phyloP scores from a whole-genome alignment of 768 basidiomycete species.

The Tricholoma furcatifolium region DNA sequence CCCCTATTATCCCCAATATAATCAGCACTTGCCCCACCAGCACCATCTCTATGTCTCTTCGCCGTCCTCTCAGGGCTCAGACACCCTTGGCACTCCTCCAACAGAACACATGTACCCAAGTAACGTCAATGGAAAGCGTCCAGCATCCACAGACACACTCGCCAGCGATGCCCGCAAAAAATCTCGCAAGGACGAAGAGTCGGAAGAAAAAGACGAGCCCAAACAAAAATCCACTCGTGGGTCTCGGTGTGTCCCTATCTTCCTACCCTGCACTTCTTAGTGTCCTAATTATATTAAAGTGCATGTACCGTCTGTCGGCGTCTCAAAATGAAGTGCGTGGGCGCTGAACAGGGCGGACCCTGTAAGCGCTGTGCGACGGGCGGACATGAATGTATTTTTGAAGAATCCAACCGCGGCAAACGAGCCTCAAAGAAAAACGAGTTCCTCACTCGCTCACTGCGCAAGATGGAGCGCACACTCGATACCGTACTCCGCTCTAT shows the following conservation, averaged over 20 bases:
- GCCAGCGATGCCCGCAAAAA: constrained; percentile 57
- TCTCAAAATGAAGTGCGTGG: constrained; percentile 92
- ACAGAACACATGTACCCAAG: constrained; percentile 57
- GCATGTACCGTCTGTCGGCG: constrained; percentile 92
- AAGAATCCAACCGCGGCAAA: constrained; percentile 95
- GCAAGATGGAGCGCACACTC: constrained; percentile 91
- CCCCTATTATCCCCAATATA: constrained; percentile 60
- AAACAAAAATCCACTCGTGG: constrained; percentile 87
- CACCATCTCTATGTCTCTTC: constrained; percentile 69
- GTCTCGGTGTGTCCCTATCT: constrained; percentile 55
- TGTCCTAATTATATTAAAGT: constrained; percentile 37
- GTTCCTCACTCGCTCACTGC: constrained; percentile 72
- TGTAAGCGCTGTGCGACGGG: constrained; percentile 84
- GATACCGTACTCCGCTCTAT: constrained; percentile 89
- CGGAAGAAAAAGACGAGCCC: constrained; percentile 54
- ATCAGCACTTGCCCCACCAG: constrained; percentile 52
- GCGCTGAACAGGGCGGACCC: constrained; percentile 86
- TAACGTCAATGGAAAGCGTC: constrained; percentile 65
- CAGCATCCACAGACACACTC: constrained; percentile 43
- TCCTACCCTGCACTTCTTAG: constrained; percentile 1
- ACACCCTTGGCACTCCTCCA: constrained; percentile 72
- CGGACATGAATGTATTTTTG: constrained; percentile 91
- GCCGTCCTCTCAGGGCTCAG: constrained; percentile 79
- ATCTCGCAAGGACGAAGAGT: constrained; percentile 58
- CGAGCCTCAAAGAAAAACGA: constrained; percentile 87